Evolutionary conservation across 176 grass and related monocot genomes (phyloP).

Genomic region (Raddia guianensis): DNA sequence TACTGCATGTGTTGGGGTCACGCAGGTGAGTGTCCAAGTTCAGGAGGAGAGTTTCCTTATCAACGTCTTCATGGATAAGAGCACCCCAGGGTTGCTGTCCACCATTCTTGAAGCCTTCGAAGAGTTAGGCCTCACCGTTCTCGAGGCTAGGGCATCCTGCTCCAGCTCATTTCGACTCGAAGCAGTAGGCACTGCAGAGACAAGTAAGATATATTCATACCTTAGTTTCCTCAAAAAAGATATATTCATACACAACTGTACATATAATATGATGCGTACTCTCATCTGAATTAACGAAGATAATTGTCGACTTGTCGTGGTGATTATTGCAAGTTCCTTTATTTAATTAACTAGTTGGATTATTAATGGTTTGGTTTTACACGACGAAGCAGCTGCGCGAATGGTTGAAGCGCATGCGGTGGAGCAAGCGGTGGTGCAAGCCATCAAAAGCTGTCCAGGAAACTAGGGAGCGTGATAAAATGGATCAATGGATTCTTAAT

Average conservation of each 20-base stretch:
- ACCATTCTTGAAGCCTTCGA: slow-evolving; percentile 71
- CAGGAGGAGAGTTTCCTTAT: slow-evolving; percentile 60
- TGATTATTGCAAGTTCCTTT: not conserved
- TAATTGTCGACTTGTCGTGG: not conserved
- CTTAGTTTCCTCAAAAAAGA: too few species aligned
- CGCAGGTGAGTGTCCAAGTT: slow-evolving; percentile 60
- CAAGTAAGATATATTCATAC: not conserved
- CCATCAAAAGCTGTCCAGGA: slow-evolving; percentile 54
- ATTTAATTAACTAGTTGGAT: not conserved
- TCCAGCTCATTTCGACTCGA: slow-evolving; percentile 54
- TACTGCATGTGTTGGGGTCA: not conserved
- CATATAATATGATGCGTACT: not conserved
- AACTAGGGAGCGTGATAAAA: not conserved
- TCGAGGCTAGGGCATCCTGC: slow-evolving; percentile 68
- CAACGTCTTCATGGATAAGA: slow-evolving; percentile 60
- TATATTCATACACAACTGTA: not conserved
- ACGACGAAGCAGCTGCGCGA: slow-evolving; percentile 40
- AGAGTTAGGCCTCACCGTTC: slow-evolving; percentile 55
- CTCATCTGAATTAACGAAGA: not conserved
- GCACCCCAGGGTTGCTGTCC: slow-evolving; percentile 52
- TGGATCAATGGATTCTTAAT: not conserved
- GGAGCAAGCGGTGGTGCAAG: slow-evolving; percentile 63
- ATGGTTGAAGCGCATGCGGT: slow-evolving; percentile 40
- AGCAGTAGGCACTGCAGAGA: slow-evolving; percentile 52
- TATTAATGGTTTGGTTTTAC: not conserved